Base-by-base conservation (phyloP, 371 early-diverging fungal species). In the Batkoa obscura region DNA sequence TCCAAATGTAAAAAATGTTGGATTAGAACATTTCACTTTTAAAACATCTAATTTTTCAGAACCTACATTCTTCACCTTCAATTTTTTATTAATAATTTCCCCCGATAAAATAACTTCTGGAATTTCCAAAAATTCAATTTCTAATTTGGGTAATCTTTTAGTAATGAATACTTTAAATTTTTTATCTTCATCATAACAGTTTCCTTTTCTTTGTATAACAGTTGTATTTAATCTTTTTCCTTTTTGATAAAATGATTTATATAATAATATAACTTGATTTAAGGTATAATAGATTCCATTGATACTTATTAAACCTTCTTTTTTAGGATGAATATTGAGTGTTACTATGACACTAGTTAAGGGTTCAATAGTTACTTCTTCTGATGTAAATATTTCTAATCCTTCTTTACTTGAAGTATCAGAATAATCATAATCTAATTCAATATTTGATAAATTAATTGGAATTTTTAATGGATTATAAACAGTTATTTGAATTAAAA, bases 51-150 rank as follows among this genome's bases (percentile, higher is more conserved):
- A 58, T 1, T 82, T 86, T 32, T 76, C 73, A 56, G 80, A 76
- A 17, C 94, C 90, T 43, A 79, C 76, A 69, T 96, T 96, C 36
- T 74, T 83, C n/a, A 94, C 67, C 59, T 84, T 81, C 52, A 94
- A 46, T 0, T 76, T 75, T 0, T 79, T 66, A 41, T 76, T 74
- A 34, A 75, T 73, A 30, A 91, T 85, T 61, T 94, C 83, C 1
- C 96, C 96, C 10, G 84, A 81, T 30, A 88, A 67, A 31, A 96
- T 66, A 6, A 72, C 69, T 9, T 81, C 83, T 0, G 93, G 94
- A 34, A 87, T 76, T 32, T 67, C 57, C 34, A 83, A 83, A 55
- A 92, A 82, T 0, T 71, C 59, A 1, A 90, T 74, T 53, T 88
- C 84, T 34, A 92, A 64, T 23, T 88, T 68, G 6, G 96, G 94